Conservation (phyloP, 805 yeast species). For the Ascoidea asiatica region DNA sequence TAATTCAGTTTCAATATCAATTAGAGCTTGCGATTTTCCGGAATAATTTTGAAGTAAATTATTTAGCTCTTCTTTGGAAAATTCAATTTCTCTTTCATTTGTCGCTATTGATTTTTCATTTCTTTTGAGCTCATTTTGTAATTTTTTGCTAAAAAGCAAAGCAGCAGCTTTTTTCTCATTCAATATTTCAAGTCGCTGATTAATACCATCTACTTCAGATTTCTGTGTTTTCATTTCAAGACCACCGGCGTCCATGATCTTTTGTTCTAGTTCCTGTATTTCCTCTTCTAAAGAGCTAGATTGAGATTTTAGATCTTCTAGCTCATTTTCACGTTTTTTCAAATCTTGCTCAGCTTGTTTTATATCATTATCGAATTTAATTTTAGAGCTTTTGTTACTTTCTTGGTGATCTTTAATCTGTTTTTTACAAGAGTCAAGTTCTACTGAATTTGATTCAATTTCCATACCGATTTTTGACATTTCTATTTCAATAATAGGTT, state of each 20-base stretch:
- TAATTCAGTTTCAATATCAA: slow-evolving; percentile 21
- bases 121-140: slow-evolving; percentile 50
- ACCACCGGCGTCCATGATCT: slow-evolving; percentile 88
- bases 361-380: slow-evolving; percentile 11
- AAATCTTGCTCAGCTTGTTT: slow-evolving; percentile 25
- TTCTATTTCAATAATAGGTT: slow-evolving; percentile 55
- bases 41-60: slow-evolving; percentile 19
- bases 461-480: slow-evolving; percentile 51
- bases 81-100: slow-evolving; percentile 31
- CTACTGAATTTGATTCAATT: slow-evolving; percentile 43
- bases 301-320: slow-evolving; percentile 32
- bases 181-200: slow-evolving; percentile 49
- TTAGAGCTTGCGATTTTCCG: slow-evolving; percentile 14
- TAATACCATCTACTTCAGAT: slow-evolving; percentile 66
- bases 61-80: slow-evolving; percentile 20
- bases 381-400: slow-evolving; percentile 9
- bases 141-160: slow-evolving; percentile 40
- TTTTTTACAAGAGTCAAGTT: slow-evolving; percentile 31
- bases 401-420: slow-evolving; percentile 25
- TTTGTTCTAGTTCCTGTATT: slow-evolving; percentile 52
- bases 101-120: slow-evolving; percentile 31
- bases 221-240: slow-evolving; percentile 66
- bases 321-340: slow-evolving; percentile 25
- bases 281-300: slow-evolving; percentile 41
- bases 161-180: slow-evolving; percentile 44